These are phyloP conservation scores for Candida railenensis DNA, from an alignment of 805 yeast genomes.

Conservation along the genomic window DNA sequence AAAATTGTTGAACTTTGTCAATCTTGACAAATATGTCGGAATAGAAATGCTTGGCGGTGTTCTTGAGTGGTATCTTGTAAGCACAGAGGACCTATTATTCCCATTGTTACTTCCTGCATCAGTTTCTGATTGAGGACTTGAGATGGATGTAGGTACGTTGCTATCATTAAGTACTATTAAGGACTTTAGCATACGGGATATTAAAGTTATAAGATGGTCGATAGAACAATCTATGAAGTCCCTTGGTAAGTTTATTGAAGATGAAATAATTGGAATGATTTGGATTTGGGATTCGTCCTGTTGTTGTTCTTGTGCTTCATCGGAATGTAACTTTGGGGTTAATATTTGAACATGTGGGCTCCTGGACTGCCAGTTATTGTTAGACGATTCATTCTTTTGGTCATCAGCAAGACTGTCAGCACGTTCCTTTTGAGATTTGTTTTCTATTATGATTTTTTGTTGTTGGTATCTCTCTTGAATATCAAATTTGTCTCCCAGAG, in stretches of 20 bases:
- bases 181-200: slow-evolving; percentile 77
- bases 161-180: slow-evolving; percentile 75
- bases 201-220: slow-evolving; percentile 66
- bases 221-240: slow-evolving; percentile 66
- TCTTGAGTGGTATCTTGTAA: slow-evolving; percentile 91
- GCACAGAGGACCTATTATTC: slow-evolving; percentile 25
- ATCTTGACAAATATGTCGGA: slow-evolving; percentile 69
- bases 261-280: neutral
- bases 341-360: slow-evolving; percentile 1
- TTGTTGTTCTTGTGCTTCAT: neutral
- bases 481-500: neutral
- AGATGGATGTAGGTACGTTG: slow-evolving; percentile 32
- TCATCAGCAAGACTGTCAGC: neutral
- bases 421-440: neutral
- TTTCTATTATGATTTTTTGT: neutral
- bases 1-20: slow-evolving; percentile 79
- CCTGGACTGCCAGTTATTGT: neutral
- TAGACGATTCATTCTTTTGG: neutral
- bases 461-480: neutral
- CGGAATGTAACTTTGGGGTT: neutral
- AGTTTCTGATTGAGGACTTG: slow-evolving; percentile 19
- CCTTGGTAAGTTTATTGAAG: slow-evolving; percentile 33
- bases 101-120: slow-evolving; percentile 14
- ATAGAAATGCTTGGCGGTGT: slow-evolving; percentile 88
- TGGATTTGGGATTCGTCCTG: neutral